phyloP scores from a whole-genome alignment of 1,284 basidiomycete species.

The Xanthoconium separans region DNA sequence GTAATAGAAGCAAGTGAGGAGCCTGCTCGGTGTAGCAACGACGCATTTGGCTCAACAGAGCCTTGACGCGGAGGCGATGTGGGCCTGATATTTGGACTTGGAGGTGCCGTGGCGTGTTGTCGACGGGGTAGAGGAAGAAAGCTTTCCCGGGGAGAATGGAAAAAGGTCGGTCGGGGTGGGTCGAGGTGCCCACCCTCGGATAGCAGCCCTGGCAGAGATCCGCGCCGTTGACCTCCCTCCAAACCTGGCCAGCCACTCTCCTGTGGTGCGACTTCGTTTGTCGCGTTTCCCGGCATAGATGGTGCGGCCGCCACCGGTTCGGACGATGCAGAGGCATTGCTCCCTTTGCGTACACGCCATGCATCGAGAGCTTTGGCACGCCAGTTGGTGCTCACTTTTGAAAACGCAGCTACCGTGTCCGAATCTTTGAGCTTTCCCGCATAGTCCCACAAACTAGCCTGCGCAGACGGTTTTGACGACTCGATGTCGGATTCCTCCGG shows the following conservation, averaged over 20 bases:
- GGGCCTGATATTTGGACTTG: conserved; percentile 37
- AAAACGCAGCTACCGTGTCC: conserved; percentile 62
- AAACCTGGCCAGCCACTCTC: conserved; percentile 15
- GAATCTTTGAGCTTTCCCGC: conserved; percentile 72
- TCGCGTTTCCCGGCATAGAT: conserved; percentile 13
- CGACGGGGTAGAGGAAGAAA: conserved; percentile 40
- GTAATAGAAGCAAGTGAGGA: conserved; percentile 44
- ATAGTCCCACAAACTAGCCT: conserved; percentile 58
- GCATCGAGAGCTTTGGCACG: conserved; percentile 55
- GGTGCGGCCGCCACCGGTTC: not conserved
- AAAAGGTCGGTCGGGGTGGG: conserved; percentile 57
- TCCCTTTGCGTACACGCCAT: conserved; percentile 37
- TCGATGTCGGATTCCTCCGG: conserved; percentile 14
- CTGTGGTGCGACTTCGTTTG: conserved; percentile 17
- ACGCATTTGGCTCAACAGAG: conserved; percentile 16
- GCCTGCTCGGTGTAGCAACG: conserved; percentile 37
- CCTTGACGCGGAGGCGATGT: conserved; percentile 32
- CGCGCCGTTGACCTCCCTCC: conserved; percentile 29
- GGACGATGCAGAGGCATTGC: conserved; percentile 8
- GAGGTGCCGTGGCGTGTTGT: conserved; percentile 36
- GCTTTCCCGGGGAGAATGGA: conserved; percentile 58
- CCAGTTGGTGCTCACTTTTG: conserved; percentile 75
- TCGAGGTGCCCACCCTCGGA: conserved; percentile 39
- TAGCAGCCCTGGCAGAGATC: conserved; percentile 42
- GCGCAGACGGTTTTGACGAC: conserved; percentile 11